These are phyloP conservation scores for Flaveria floridana DNA, from an alignment of 140 eudicot genomes.

Conservation along the genomic window DNA sequence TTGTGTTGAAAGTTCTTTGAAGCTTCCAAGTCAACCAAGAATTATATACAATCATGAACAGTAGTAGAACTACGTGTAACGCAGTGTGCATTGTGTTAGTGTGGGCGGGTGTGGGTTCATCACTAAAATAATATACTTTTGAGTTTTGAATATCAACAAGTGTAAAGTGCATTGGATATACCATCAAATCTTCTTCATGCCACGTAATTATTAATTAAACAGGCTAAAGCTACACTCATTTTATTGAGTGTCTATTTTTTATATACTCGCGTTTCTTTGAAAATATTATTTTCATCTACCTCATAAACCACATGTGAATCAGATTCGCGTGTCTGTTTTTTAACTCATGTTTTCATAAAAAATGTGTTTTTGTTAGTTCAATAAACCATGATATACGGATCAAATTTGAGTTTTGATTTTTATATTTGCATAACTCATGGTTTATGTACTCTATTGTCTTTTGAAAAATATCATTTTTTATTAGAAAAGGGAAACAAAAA, in stretches of 20 bases:
- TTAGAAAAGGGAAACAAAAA: not conserved
- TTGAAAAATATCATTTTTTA: no score
- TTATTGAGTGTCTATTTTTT: not conserved
- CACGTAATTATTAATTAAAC: not conserved
- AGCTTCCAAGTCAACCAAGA: constrained; percentile 54
- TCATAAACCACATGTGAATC: no score
- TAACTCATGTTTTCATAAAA: no score
- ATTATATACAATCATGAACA: constrained; percentile 26
- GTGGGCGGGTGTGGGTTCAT: constrained; percentile 31
- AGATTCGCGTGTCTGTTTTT: no score
- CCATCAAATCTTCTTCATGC: constrained; percentile 16
- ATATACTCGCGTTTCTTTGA: not conserved
- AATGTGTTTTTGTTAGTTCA: no score
- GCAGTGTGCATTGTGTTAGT: not conserved
- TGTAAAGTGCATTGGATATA: constrained; percentile 29
- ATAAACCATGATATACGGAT: no score
- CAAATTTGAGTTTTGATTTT: not conserved
- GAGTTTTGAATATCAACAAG: constrained; percentile 15
- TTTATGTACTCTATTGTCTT: no score
- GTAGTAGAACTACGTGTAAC: constrained; percentile 31
- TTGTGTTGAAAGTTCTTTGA: constrained; percentile 46
- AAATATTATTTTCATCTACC: not conserved
- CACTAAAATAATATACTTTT: constrained; percentile 15
- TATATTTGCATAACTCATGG: no score
- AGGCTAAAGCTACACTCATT: not conserved